These are phyloP conservation scores for Xanthoceras sorbifolium DNA, from an alignment of 345 rosid genomes.

Conservation along the genomic window DNA sequence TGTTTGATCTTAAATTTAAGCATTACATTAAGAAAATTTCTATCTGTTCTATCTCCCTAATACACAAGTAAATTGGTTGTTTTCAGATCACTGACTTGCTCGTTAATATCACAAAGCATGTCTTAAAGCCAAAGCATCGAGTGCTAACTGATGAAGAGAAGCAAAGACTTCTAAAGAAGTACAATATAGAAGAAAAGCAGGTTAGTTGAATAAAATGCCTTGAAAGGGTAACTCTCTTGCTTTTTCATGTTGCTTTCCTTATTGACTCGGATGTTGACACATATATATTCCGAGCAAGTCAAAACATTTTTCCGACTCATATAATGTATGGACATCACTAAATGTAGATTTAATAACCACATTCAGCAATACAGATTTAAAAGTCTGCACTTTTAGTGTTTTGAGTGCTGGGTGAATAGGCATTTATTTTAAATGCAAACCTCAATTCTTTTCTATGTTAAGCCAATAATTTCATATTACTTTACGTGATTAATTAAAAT, in stretches of 20 bases:
- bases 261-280: not conserved
- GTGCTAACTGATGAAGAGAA: conserved; percentile 69
- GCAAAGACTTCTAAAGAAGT: conserved; percentile 57
- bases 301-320: not conserved
- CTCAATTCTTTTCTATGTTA: not conserved
- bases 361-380: not conserved
- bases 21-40: not conserved
- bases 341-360: not conserved
- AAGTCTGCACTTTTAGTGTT: not conserved
- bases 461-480: not conserved
- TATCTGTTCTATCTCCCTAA: not conserved
- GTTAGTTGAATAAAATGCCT: conserved; percentile 38
- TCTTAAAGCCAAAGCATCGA: conserved; percentile 66
- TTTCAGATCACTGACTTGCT: conserved; percentile 71
- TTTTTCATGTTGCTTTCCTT: conserved; percentile 6
- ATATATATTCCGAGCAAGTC: not conserved
- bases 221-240: not conserved
- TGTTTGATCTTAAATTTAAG: not conserved
- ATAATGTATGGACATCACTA: not conserved
- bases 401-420: not conserved
- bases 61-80: conserved; percentile 7
- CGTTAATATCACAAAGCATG: conserved; percentile 83
- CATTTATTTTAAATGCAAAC: not conserved
- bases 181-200: conserved; percentile 82
- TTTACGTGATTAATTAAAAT: not conserved